phyloP scores from a whole-genome alignment of 148 eudicot genomes.

The Beta vulgaris region DNA sequence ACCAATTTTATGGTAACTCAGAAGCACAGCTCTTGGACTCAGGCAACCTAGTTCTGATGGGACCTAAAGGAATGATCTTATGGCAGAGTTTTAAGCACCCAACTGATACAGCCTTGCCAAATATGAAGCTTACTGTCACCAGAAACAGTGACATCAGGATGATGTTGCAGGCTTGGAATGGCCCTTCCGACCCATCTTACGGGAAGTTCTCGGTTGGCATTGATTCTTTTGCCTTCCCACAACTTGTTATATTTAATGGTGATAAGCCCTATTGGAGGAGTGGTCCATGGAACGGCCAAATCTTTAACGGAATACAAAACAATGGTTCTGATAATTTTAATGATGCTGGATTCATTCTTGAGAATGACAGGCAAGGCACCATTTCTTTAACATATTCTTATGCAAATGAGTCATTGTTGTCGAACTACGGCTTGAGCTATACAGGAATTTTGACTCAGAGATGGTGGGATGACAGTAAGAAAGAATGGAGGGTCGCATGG shows the following conservation, averaged over 20 bases:
- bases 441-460: conserved; percentile 3
- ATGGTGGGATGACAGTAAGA: conserved; percentile 2
- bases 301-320: conserved; percentile 13
- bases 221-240: not conserved
- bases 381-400: conserved; percentile 8
- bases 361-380: conserved; percentile 7
- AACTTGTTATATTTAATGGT: conserved; percentile 3
- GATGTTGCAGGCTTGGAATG: conserved; percentile 25
- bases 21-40: conserved; percentile 48
- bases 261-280: conserved; percentile 15
- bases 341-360: conserved; percentile 18
- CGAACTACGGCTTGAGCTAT: conserved; percentile 2
- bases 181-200: conserved; percentile 24
- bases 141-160: conserved; percentile 2
- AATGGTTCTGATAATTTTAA: not conserved
- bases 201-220: conserved; percentile 21
- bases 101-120: conserved; percentile 52
- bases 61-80: conserved; percentile 21
- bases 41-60: conserved; percentile 51
- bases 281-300: conserved; percentile 32
- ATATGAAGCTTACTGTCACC: conserved; percentile 28
- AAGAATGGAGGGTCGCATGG: conserved; percentile 1
- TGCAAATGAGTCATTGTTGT: not conserved
- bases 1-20: not conserved
- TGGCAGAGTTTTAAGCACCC: no score